These are phyloP conservation scores for Trichothecium roseum DNA, from an alignment of 2,329 filamentous ascomycete genomes.

Conservation along the genomic window DNA sequence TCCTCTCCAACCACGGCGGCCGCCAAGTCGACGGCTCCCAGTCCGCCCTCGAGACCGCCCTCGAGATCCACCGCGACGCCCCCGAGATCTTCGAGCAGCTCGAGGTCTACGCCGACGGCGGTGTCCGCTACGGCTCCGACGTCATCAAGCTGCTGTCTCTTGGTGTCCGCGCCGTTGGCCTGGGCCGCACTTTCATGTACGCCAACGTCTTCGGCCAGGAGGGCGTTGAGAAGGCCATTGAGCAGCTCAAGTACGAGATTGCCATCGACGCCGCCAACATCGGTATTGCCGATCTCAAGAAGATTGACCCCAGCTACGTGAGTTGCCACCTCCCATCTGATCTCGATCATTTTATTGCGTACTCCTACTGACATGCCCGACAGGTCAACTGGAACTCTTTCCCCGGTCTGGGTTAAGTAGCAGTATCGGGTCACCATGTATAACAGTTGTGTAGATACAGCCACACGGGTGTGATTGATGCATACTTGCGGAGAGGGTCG, in stretches of 20 bases:
- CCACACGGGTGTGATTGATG: no score
- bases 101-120: constrained; percentile 19
- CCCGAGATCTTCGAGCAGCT: constrained; percentile 15
- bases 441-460: no score
- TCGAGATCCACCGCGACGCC: constrained; percentile 14
- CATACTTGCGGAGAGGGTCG: no score
- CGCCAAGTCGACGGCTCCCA: constrained; percentile 20
- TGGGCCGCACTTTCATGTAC: constrained; percentile 42
- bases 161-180: constrained; percentile 30
- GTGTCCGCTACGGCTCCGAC: constrained; percentile 18
- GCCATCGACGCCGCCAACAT: constrained; percentile 31
- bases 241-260: constrained; percentile 39
- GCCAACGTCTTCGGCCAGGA: constrained; percentile 39
- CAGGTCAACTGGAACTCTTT: constrained; percentile 2
- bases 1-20: constrained; percentile 21
- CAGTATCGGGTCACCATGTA: no score
- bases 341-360: no score
- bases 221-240: constrained; percentile 32
- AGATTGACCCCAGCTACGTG: constrained; percentile 15
- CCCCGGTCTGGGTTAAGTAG: not conserved
- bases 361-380: not conserved
- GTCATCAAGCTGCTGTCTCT: constrained; percentile 27
- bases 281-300: constrained; percentile 25
- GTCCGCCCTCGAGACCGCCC: constrained; percentile 15
- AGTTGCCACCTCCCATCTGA: no score